Evolutionary conservation across 1,284 basidiomycete genomes (phyloP), one percentile per base, ranked within the genome.

Genomic region (Marasmius fiardii): DNA sequence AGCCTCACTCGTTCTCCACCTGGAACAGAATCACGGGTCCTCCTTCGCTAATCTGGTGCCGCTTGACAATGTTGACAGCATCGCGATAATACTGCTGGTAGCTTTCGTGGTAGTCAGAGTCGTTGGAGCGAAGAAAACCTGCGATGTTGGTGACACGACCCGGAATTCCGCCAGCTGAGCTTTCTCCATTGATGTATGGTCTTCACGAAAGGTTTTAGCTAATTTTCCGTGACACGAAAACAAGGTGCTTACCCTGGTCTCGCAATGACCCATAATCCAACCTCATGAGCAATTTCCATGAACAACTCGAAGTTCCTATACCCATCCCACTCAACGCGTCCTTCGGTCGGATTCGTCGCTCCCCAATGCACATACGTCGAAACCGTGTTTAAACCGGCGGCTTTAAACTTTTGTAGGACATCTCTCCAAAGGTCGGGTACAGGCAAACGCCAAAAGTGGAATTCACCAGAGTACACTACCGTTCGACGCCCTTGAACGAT

Each of bases 351-450:
- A 24, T 51, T 43, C 18, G 51, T 52, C 20, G 41, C 34, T 14
- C 55, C 55, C 55, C 51, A 52, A 47, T 56, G 55, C 16, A 47
- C 31, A 34, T 49, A 51, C 21, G 37, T 43, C 18, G 35, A 34
- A 20, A 58, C 45, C 10, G 44, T 31, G 28, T 61, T 61, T 34
- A 61, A 41, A 6, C 60, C 60, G 14, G 57, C 52, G 18, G 59
- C 57, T 49, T 60, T 58, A 28, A 55, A 37, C 41, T 61, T 61
- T 47, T 61, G 45, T 1, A 61, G 34, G 18, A 61, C 56, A 43
- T 61, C 60, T 12, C 23, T 41, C 60, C 60, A 61, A 16, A 61
- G 55, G 5, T 50, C 51, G 24, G 58, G 58, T 16, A 55, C 54
- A 34, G 58, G 58, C 14, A 59, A 52, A 7, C 58, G 47, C 16